phyloP scores from a whole-genome alignment of 2,329 filamentous ascomycete species.

The Fonsecaea erecta region DNA sequence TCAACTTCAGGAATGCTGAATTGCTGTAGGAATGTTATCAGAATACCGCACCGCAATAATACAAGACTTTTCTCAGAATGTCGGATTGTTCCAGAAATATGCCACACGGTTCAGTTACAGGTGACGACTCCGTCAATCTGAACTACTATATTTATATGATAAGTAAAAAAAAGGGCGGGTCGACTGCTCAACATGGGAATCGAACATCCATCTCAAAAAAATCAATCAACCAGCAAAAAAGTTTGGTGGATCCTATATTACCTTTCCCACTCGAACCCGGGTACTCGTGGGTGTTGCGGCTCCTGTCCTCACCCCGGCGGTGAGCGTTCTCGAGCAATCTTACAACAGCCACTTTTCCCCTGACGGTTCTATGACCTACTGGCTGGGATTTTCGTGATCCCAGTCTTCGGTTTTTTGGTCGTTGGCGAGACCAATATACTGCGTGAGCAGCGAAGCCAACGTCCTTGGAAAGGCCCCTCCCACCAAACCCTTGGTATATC shows the following conservation, averaged over 20 bases:
- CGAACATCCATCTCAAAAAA: background rate
- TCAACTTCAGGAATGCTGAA: too few relatives aligned
- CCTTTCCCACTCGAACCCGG: constrained; percentile 3
- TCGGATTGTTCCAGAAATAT: too few relatives aligned
- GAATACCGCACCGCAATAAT: too few relatives aligned
- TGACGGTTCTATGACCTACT: background rate
- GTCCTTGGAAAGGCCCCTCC: constrained; percentile 12
- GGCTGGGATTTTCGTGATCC: background rate
- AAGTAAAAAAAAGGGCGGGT: background rate
- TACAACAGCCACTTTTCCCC: background rate
- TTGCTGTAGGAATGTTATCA: too few relatives aligned
- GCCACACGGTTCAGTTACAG: too few relatives aligned
- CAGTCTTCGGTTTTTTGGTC: too few relatives aligned
- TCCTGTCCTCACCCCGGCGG: constrained; percentile 3
- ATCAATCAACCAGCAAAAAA: background rate
- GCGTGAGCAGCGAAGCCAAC: background rate
- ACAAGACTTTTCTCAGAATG: too few relatives aligned
- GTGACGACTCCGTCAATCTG: too few relatives aligned
- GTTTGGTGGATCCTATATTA: background rate
- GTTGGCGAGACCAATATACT: background rate
- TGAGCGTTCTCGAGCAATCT: constrained; percentile 1
- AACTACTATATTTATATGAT: too few relatives aligned
- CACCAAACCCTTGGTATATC: constrained; percentile 5
- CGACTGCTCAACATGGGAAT: background rate
- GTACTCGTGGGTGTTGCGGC: background rate